These are phyloP conservation scores for Raphanus sativus DNA, from an alignment of 345 rosid genomes.

Conservation along the genomic window DNA sequence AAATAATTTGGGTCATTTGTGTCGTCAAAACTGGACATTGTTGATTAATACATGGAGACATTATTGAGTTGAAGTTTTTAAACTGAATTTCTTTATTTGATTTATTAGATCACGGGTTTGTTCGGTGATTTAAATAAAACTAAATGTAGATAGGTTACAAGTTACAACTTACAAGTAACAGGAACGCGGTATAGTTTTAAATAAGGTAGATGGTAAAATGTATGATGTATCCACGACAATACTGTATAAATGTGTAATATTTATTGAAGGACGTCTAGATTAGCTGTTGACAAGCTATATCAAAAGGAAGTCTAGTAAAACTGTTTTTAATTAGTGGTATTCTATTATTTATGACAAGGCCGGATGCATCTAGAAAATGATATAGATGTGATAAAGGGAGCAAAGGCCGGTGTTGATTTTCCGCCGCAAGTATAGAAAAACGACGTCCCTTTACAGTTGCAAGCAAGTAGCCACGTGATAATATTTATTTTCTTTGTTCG, in stretches of 20 bases:
- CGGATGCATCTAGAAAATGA: conserved; percentile 7
- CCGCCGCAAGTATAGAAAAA: conserved; percentile 24
- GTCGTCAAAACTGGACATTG: conserved; percentile 8
- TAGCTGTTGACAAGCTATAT: not conserved
- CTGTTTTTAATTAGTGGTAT: not conserved
- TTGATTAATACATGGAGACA: conserved; percentile 7
- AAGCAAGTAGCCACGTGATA: conserved; percentile 19
- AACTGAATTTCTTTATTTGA: not conserved
- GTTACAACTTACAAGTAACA: not conserved
- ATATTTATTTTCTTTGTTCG: not conserved
- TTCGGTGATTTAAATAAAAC: conserved; percentile 24
- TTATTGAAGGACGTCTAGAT: not conserved
- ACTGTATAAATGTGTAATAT: not conserved
- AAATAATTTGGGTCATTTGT: not conserved
- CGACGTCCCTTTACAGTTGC: conserved; percentile 3
- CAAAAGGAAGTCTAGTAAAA: not conserved
- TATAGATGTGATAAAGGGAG: not conserved
- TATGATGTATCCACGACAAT: too few relatives aligned
- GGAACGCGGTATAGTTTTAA: not conserved
- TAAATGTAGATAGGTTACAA: not conserved
- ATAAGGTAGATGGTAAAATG: too few relatives aligned
- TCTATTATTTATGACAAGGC: not conserved
- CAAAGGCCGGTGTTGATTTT: conserved; percentile 30
- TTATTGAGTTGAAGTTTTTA: not conserved
- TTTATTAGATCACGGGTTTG: conserved; percentile 7